A percentile compares a stretch with the other conserved stretches of the same genome.
Evolutionary conservation across 305 asterid genomes (phyloP).

Genomic region (Fraxinus xanthoxyloides): DNA sequence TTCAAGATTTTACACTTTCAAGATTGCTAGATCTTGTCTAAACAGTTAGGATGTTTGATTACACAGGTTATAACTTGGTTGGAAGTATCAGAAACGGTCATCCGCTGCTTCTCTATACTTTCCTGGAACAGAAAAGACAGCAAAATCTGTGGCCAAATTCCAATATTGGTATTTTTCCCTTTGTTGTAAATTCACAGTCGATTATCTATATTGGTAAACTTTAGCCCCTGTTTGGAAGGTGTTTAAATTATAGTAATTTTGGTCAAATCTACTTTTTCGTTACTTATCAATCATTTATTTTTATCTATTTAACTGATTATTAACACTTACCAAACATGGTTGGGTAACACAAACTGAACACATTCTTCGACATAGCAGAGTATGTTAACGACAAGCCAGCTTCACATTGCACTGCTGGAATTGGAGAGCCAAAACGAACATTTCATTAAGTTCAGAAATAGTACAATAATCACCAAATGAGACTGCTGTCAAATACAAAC

Average conservation of each 20-base stretch:
- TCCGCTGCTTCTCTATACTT: neutral
- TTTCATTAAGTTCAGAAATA: neutral
- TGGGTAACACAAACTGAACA: neutral
- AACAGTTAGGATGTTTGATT: neutral
- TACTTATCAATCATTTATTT: neutral
- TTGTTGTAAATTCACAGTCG: neutral
- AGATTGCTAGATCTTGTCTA: neutral
- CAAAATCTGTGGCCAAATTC: neutral
- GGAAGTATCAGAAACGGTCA: neutral
- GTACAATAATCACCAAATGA: neutral
- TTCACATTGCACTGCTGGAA: neutral
- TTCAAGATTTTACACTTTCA: neutral
- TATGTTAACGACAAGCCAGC: neutral
- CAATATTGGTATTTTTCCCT: neutral
- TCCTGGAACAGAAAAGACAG: neutral
- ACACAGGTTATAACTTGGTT: neutral
- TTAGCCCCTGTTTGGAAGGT: neutral
- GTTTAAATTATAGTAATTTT: neutral
- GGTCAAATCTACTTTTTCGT: neutral
- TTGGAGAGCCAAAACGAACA: neutral
- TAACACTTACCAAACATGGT: neutral
- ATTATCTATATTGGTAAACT: neutral
- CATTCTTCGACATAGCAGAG: neutral
- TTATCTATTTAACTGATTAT: neutral
- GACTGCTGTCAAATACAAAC: neutral